These are phyloP conservation scores for Exophiala phaeomuriformis DNA, from an alignment of 2,329 filamentous ascomycete genomes.

Conservation along the genomic window DNA sequence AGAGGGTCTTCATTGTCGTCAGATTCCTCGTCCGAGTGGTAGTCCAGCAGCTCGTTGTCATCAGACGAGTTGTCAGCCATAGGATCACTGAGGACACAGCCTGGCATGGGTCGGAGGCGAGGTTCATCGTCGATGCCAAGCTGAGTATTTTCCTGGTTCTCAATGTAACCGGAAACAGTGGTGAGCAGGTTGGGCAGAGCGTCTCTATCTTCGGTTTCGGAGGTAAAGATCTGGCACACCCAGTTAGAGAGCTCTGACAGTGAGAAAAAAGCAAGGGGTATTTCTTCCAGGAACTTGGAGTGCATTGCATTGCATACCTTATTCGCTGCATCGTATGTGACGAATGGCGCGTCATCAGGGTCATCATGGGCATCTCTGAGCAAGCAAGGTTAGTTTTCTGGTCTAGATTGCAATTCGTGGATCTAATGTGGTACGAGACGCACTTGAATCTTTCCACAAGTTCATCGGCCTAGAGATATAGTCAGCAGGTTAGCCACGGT, in stretches of 20 bases:
- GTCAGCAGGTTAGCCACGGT: slow-evolving; percentile 3
- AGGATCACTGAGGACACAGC: slow-evolving; percentile 11
- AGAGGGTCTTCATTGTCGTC: slow-evolving; percentile 15
- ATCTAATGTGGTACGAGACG: background rate
- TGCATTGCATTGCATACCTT: slow-evolving; percentile 7
- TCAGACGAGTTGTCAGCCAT: slow-evolving; percentile 10
- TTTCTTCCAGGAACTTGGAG: background rate
- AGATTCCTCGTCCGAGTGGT: slow-evolving; percentile 18
- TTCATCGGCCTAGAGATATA: slow-evolving; percentile 8
- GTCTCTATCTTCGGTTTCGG: slow-evolving; percentile 19
- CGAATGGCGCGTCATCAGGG: slow-evolving; percentile 14
- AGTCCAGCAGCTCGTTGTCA: slow-evolving; percentile 12
- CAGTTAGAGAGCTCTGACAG: slow-evolving; percentile 6
- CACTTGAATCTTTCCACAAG: slow-evolving; percentile 17
- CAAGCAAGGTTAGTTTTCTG: background rate
- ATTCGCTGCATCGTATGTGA: slow-evolving; percentile 14
- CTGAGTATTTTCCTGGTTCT: slow-evolving; percentile 7
- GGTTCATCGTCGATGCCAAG: slow-evolving; percentile 15
- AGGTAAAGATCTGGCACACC: slow-evolving; percentile 13
- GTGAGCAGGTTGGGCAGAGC: slow-evolving; percentile 11
- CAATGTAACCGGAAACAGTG: slow-evolving; percentile 18
- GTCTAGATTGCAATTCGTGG: background rate
- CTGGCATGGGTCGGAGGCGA: slow-evolving; percentile 14
- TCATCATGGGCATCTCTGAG: slow-evolving; percentile 17
- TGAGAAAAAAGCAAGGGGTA: background rate